Conservation (phyloP, 2,329 filamentous ascomycete species). For the Fusarium sp. region DNA sequence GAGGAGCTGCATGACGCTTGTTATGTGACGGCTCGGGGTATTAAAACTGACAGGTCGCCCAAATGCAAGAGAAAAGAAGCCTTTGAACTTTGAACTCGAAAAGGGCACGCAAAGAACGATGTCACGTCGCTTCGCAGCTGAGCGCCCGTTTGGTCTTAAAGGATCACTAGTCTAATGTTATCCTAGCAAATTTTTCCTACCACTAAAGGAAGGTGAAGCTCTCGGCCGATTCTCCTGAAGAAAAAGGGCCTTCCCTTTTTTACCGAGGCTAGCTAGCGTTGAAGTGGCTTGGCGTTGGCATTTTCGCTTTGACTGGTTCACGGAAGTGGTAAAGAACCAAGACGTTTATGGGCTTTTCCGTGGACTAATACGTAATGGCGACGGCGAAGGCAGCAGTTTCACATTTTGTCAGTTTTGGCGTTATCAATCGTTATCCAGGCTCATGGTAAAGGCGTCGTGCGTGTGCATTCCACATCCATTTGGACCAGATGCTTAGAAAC, state of each 20-base stretch:
- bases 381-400: neutral
- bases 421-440: neutral
- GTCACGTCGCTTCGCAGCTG: constrained; percentile 20
- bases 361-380: constrained; percentile 8
- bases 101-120: constrained; percentile 24
- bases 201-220: neutral
- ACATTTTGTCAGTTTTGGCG: neutral
- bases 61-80: neutral
- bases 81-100: neutral
- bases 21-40: constrained; percentile 3
- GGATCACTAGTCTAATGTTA: neutral
- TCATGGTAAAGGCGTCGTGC: neutral
- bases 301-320: neutral
- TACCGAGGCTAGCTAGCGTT: constrained; percentile 9
- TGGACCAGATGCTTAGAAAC: constrained; percentile 23
- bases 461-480: neutral
- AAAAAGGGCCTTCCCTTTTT: neutral
- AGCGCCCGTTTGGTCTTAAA: constrained; percentile 2
- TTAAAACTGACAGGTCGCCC: constrained; percentile 3
- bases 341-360: constrained; percentile 5
- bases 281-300: neutral
- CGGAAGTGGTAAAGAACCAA: neutral
- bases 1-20: constrained; percentile 3
- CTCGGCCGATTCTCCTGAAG: neutral
- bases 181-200: constrained; percentile 6